A percentile compares a stretch with the other conserved stretches of the same genome.
Evolutionary conservation across 2,329 filamentous ascomycete genomes (phyloP).

Genomic region (Delphinella strobiligena): DNA sequence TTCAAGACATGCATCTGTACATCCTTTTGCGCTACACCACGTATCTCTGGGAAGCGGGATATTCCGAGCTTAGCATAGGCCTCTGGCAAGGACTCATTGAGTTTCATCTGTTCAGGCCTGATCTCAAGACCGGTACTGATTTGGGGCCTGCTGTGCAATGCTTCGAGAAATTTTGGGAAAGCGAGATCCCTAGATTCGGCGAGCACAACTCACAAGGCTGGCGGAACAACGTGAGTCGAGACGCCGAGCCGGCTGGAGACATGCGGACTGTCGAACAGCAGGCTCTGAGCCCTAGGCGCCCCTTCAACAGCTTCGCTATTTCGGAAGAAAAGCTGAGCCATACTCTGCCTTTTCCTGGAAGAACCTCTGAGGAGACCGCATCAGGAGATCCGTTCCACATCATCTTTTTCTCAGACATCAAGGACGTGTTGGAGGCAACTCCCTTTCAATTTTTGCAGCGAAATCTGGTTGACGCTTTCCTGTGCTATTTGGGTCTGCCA

Average conservation of each 20-base stretch:
- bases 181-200: constrained; percentile 66
- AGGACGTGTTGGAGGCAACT: constrained; percentile 44
- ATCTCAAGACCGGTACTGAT: background rate
- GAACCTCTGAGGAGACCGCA: constrained; percentile 57
- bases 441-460: constrained; percentile 24
- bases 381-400: constrained; percentile 64
- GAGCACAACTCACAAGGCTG: constrained; percentile 63
- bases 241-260: constrained; percentile 11
- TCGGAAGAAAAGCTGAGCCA: constrained; percentile 42
- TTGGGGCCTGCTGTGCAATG: constrained; percentile 13
- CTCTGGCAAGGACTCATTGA: constrained; percentile 79
- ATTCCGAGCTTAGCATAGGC: constrained; percentile 61
- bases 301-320: constrained; percentile 33
- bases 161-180: constrained; percentile 77
- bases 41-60: constrained; percentile 67
- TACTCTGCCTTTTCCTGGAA: constrained; percentile 50
- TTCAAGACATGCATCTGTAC: constrained; percentile 39
- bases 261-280: background rate
- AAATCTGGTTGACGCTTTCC: constrained; percentile 55
- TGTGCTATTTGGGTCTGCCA: constrained; percentile 37
- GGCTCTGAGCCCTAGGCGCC: constrained; percentile 11
- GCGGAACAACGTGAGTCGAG: constrained; percentile 36
- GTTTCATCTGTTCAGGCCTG: constrained; percentile 50
- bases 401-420: constrained; percentile 67
- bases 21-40: constrained; percentile 62